A percentile compares a stretch with the other conserved stretches of the same genome.
Evolutionary conservation across 129 eudicot species (phyloP).

Genomic region (Flaveria ramosissima): DNA sequence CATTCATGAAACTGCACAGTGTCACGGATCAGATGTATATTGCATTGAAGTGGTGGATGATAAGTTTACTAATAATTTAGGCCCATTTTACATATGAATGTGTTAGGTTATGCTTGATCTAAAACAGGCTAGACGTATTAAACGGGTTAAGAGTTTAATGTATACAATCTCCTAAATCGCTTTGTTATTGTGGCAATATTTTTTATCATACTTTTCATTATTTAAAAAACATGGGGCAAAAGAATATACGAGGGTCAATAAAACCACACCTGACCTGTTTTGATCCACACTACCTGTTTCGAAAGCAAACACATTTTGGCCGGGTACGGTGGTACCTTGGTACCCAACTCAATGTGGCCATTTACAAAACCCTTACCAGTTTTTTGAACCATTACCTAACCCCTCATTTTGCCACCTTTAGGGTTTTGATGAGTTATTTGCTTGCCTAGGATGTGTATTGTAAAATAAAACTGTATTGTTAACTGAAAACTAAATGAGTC

Average conservation of each 20-base stretch:
- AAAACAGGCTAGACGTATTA: background rate
- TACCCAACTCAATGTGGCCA: background rate
- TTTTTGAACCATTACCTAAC: background rate
- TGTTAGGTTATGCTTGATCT: background rate
- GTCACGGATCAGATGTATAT: background rate
- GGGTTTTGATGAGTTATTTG: background rate
- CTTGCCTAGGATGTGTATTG: background rate
- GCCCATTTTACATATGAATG: background rate
- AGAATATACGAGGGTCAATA: background rate
- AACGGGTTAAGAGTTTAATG: background rate
- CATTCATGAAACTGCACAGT: conserved; percentile 84
- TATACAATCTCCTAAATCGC: background rate
- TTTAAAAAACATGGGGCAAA: background rate
- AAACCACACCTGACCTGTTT: conserved; percentile 1
- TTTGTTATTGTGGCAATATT: background rate
- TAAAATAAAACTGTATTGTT: background rate
- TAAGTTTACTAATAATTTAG: background rate
- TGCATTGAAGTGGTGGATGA: too few species aligned
- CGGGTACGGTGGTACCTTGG: too few species aligned
- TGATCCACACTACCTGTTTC: background rate
- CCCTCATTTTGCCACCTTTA: background rate
- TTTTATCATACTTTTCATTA: background rate
- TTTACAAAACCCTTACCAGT: background rate
- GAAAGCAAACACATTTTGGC: background rate
- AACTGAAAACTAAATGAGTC: background rate